Evolutionary conservation across 805 yeast species (phyloP).

Genomic region (Metschnikowia gelsemii): DNA sequence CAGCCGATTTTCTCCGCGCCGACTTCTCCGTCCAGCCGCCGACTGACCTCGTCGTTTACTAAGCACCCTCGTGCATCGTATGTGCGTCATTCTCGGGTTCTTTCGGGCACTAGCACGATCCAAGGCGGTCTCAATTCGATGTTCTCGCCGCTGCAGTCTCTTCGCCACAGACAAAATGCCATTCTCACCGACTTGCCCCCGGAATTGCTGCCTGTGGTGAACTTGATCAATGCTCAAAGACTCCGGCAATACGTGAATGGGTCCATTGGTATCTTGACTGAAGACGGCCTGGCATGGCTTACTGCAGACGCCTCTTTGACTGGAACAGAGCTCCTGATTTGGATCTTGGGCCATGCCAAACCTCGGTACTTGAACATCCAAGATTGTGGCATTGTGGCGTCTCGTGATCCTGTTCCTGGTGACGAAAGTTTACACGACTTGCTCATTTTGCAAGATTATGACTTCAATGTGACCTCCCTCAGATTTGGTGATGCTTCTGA

Average conservation of each 20-base stretch:
- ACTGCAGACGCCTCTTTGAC: conserved; percentile 40
- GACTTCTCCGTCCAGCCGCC: conserved; percentile 15
- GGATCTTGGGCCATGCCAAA: conserved; percentile 44
- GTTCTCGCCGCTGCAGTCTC: conserved; percentile 20
- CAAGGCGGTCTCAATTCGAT: conserved; percentile 15
- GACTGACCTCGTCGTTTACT: conserved; percentile 14
- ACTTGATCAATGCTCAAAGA: conserved; percentile 68
- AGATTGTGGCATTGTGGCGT: conserved; percentile 34
- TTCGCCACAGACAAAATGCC: conserved; percentile 17
- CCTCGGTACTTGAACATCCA: conserved; percentile 54
- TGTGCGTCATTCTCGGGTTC: conserved; percentile 20
- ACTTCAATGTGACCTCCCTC: conserved; percentile 26
- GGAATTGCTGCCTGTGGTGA: conserved; percentile 70
- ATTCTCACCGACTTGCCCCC: conserved; percentile 45
- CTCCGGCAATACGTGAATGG: conserved; percentile 63
- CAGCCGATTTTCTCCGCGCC: conserved; percentile 13
- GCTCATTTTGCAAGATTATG: conserved; percentile 31
- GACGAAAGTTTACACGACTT: conserved; percentile 20
- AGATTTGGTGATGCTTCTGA: conserved; percentile 25
- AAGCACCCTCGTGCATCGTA: conserved; percentile 19
- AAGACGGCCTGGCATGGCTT: conserved; percentile 31
- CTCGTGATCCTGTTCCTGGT: conserved; percentile 17
- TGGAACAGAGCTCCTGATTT: conserved; percentile 55
- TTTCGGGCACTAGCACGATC: conserved; percentile 16
- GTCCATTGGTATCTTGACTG: conserved; percentile 32